Conservation (phyloP, 768 basidiomycete genomes). For the Wakefieldia striispora region DNA sequence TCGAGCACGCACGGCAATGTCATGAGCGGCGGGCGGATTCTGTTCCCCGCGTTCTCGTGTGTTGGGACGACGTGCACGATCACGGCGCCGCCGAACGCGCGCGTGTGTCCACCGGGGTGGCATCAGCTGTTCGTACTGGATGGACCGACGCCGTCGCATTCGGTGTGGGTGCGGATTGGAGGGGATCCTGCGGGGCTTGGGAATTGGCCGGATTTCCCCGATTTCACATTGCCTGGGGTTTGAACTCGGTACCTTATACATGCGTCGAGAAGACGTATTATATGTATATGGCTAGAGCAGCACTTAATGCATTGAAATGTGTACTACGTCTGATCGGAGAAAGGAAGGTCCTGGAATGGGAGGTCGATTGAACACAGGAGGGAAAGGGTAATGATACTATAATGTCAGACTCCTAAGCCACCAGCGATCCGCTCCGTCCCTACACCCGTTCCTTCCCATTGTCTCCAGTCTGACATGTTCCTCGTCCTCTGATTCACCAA, state of each 20-base stretch:
- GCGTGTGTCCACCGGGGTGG: slow-evolving; percentile 76
- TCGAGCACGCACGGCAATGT: slow-evolving; percentile 78
- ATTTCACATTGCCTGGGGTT: slow-evolving; percentile 66
- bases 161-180: slow-evolving; percentile 74
- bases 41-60: slow-evolving; percentile 74
- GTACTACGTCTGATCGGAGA: too few relatives aligned
- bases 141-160: slow-evolving; percentile 74
- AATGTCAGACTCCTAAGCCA: too few relatives aligned
- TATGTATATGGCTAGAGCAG: too few relatives aligned
- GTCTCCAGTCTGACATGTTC: too few relatives aligned
- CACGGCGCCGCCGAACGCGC: slow-evolving; percentile 68
- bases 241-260: slow-evolving; percentile 14
- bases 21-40: slow-evolving; percentile 63
- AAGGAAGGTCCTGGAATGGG: too few relatives aligned
- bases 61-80: slow-evolving; percentile 72
- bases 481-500: too few relatives aligned
- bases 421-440: too few relatives aligned
- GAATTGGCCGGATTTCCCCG: slow-evolving; percentile 70
- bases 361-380: too few relatives aligned
- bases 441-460: too few relatives aligned
- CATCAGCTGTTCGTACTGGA: slow-evolving; percentile 75
- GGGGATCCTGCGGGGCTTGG: slow-evolving; percentile 70
- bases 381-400: too few relatives aligned
- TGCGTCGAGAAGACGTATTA: too few relatives aligned
- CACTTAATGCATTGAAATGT: too few relatives aligned